phyloP scores from a whole-genome alignment of 2,329 filamentous ascomycete genomes.

The Dissoconium aciculare region DNA sequence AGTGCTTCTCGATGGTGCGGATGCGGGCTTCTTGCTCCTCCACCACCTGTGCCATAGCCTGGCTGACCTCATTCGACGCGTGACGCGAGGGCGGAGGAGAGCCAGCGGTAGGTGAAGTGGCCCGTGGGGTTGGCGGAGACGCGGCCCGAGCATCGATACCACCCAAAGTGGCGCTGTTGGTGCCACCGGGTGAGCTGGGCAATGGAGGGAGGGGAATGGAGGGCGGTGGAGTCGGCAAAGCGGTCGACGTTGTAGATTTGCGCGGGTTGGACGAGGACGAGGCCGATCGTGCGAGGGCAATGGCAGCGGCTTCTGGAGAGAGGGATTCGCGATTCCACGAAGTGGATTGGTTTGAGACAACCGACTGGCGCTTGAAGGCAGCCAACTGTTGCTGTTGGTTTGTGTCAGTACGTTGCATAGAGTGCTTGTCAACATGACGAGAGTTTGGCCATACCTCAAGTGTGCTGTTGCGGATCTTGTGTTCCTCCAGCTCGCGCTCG shows the following conservation, averaged over 20 bases:
- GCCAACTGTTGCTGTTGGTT: conserved; percentile 46
- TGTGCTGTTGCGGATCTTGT: conserved; percentile 54
- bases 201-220: conserved; percentile 91
- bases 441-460: conserved; percentile 50
- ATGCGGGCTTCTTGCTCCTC: conserved; percentile 95
- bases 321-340: conserved; percentile 30
- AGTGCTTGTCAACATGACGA: background rate
- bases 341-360: conserved; percentile 18
- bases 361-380: conserved; percentile 20
- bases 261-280: conserved; percentile 56
- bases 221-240: conserved; percentile 82
- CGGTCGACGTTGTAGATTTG: conserved; percentile 70
- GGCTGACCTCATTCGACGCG: conserved; percentile 39
- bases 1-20: conserved; percentile 88
- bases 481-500: conserved; percentile 58
- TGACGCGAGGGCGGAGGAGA: conserved; percentile 51
- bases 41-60: conserved; percentile 60
- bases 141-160: conserved; percentile 30
- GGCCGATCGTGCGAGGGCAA: conserved; percentile 38
- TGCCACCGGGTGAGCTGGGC: conserved; percentile 47
- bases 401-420: conserved; percentile 24
- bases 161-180: conserved; percentile 22
- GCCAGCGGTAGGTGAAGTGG: conserved; percentile 46
- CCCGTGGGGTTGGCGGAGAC: conserved; percentile 32
- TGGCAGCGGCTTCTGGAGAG: conserved; percentile 29